Evolutionary conservation across 108 stramenopile species (phyloP), one percentile per base, ranked within the genome.

Genomic region (Skeletonema grethae): DNA sequence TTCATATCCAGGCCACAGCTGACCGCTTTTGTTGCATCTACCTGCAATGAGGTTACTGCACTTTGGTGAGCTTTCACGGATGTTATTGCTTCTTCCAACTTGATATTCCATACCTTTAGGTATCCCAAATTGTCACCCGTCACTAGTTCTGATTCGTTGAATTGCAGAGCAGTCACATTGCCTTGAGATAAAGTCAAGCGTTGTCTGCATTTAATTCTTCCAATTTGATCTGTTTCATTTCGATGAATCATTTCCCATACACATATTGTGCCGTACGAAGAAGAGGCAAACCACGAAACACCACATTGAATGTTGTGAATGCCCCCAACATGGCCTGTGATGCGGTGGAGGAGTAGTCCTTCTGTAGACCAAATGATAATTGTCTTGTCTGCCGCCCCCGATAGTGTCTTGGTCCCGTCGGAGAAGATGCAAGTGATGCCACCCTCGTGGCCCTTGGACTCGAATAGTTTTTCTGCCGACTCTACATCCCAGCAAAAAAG

Each of bases 91-190:
- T 76, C 63, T 6, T 76, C 87, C 12, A 83, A 66, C 65, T 80
- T 61, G n/a, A 88, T 41, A 80, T 80, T 79, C 79, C 84, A 88
- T 10, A 88, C 53, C 29, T 81, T 34, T 32, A 88, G 29, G 36
- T 56, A 57, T 25, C 90, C 90, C 6, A 76, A 31, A 41, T 41
- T 77, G 56, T 89, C 85, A 12, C 90, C 90, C n/a, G 65, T 75
- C 31, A 91, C 70, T 16, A 91, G 20, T 25, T 91, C 90, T n/a
- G 88, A 53, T 32, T 80, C 66, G 3, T 88, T 87, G 65, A 83
- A 89, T 8, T 75, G 63, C 0, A 88, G 66, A 15, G 81, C 84
- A 28, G 88, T 86, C 3, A 89, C 79, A 50, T 82, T 76, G 13
- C 82, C 85, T 11, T 69, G 48, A 4, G 79, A 62, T 22, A 80